Base-by-base conservation (phyloP, 1,139 yeast genomes). In the Meyerozyma elateridarum region DNA sequence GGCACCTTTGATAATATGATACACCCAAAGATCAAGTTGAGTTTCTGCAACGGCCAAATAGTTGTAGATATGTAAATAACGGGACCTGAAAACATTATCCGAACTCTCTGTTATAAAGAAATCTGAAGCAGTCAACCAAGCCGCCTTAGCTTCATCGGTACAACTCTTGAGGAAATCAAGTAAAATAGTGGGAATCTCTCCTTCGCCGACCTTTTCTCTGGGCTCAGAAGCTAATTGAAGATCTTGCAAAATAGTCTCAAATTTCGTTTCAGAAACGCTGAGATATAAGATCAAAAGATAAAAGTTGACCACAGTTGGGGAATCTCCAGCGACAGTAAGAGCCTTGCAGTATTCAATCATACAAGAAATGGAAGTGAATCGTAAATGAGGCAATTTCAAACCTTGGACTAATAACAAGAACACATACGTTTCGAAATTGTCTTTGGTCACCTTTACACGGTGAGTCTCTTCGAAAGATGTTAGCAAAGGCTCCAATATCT, bases 271-370 rank as follows among this genome's bases (percentile, higher is more conserved):
- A 9, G 73, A 66, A 13, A 71, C 54, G 27, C 74, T 59, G 18
- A 82, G 59, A 51, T 65, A 83, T 9, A 81, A 52, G 45, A 82
- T 68, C 30, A 76, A 66, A 38, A 83, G 54, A 46, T 76, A 82
- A 4, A 46, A 71, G 45, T 42, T 58, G 36, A 39, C 63, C 18
- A 14, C 8, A 17, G 15, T 9, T 9, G 18, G 8, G 17, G 17
- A 13, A 24, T 18, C 15, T 6, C 16, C 27, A 15, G 18, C 8
- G 9, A 15, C 27, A 8, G 14, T 22, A 54, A 30, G 65, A 63
- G 70, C 54, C 29, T 61, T 64, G 48, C 81, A 70, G 17, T 79
- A 56, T 1, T 60, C 51, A 38, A 67, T 72, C 46, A 85, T 51
- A 15, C 78, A 67, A 2, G 60, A 59, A 29, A 79, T 51, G 0